phyloP scores from a whole-genome alignment of 106 monocot species.

The Dendrobium catenatum region DNA sequence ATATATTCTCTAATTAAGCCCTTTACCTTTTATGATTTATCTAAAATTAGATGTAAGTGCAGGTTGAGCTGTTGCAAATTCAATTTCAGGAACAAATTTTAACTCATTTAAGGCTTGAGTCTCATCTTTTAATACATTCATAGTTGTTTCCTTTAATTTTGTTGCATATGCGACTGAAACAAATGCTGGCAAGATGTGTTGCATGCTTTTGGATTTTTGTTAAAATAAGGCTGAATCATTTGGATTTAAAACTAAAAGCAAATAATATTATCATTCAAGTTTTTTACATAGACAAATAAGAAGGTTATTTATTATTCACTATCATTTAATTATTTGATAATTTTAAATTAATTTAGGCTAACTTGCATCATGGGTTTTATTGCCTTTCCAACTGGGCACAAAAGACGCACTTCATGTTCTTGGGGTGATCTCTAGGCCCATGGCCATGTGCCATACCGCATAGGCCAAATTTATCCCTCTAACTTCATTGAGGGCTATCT shows the following conservation, averaged over 20 bases:
- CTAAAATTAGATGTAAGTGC: not conserved
- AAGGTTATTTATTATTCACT: not conserved
- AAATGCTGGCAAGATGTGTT: not conserved
- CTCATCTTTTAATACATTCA: not conserved
- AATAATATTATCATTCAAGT: not conserved
- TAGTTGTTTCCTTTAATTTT: not conserved
- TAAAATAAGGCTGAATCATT: not conserved
- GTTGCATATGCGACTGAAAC: not conserved
- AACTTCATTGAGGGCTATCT: not conserved
- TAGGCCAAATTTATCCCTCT: not conserved
- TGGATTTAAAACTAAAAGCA: not conserved
- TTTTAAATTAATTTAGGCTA: not conserved
- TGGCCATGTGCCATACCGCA: not conserved
- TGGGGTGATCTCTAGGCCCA: not conserved
- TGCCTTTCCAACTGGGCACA: not conserved
- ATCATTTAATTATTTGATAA: not conserved
- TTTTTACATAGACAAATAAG: not conserved
- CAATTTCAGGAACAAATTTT: not conserved
- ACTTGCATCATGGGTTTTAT: not conserved
- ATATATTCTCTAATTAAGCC: not conserved
- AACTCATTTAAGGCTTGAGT: not conserved
- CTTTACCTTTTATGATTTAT: not conserved
- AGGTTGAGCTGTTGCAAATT: not conserved
- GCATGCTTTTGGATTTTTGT: not conserved
- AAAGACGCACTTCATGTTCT: not conserved